These are phyloP conservation scores for Pleurotus citrinopileatus DNA, from an alignment of 768 basidiomycete species.

Conservation along the genomic window DNA sequence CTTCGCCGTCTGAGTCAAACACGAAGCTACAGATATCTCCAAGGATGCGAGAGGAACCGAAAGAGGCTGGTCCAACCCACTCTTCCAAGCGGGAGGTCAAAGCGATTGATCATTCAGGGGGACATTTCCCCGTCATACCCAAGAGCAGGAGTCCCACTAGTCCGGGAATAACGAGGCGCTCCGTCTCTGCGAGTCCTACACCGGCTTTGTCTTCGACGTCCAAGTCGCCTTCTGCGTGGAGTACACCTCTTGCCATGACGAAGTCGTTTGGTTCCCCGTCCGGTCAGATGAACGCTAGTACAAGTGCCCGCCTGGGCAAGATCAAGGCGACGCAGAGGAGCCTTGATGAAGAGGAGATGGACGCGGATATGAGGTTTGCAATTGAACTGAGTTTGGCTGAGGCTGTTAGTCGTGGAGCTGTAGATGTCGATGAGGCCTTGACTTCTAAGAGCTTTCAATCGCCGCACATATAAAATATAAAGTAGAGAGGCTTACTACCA, in stretches of 20 bases:
- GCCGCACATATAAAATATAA: no score
- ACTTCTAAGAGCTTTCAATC: no score
- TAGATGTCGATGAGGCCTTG: background rate
- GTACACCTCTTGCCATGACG: slow-evolving; percentile 28
- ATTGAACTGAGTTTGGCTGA: slow-evolving; percentile 73
- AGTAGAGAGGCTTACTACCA: no score
- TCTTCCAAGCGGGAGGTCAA: slow-evolving; percentile 26
- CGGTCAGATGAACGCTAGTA: background rate
- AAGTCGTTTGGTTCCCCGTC: slow-evolving; percentile 12
- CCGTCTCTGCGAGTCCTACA: slow-evolving; percentile 18
- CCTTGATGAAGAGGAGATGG: slow-evolving; percentile 36
- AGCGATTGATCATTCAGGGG: background rate
- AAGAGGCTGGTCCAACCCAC: slow-evolving; percentile 44
- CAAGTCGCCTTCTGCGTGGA: slow-evolving; percentile 35
- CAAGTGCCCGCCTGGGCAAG: slow-evolving; percentile 7
- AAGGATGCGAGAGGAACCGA: slow-evolving; percentile 45
- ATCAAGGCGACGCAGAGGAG: slow-evolving; percentile 11
- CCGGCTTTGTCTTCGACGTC: slow-evolving; percentile 13
- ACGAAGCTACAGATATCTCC: slow-evolving; percentile 58
- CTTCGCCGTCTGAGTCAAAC: slow-evolving; percentile 35
- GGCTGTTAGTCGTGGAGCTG: slow-evolving; percentile 39
- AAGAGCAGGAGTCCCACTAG: slow-evolving; percentile 12
- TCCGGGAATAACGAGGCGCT: slow-evolving; percentile 13
- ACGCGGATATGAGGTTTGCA: slow-evolving; percentile 63
- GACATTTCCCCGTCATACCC: slow-evolving; percentile 10